Evolutionary conservation across 2,329 filamentous ascomycete species (phyloP), one percentile per base, ranked within the genome.

Genomic region (Rosellinia necatrix): DNA sequence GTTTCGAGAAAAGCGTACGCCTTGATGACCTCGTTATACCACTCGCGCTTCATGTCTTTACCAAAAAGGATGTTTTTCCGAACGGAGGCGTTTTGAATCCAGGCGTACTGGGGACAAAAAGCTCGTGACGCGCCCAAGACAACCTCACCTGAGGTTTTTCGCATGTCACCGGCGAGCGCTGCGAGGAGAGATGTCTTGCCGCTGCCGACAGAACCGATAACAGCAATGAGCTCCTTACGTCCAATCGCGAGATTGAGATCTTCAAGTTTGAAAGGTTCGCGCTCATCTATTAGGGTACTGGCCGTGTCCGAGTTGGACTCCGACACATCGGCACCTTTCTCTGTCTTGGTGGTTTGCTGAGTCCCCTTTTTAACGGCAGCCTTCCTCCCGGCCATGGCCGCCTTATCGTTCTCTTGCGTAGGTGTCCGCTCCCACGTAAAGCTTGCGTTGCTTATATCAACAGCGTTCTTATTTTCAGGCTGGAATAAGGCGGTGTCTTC

Each of bases 41-140:
- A 96, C 3, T 77, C 75, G 55, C 81, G 81, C 49, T 96, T 81
- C 74, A 88, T 83, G 0, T 85, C 82, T 64, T 91, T 93, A 9
- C 93, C 93, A 67, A 97, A 97, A 0, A 91, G 74, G 56, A 99
- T 96, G 67, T 99, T 99, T 29, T 96, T 85, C 59, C 85, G 86
- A 3, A 97, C 83, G 0, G 88, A 90, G 0, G 91, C 82, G 68
- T 97, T 97, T 70, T 97, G 93, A 44, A 99, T 96, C 94, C 94
- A 99, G 0, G 94, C 91, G 68, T 96, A 96, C 70, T 99, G 93
- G 0, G 93, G 93, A 63, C 94, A 97, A 67, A 96, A 97, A 0
- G 93, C 91, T 59, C 92, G 81, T 3, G 86, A 87, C 0, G 91
- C 91, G 35, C 92, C 90, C 64, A 94, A 82, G 0, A 84, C 81